Base-by-base conservation (phyloP, 176 grass and related monocot species). In the Bromus sterilis region DNA sequence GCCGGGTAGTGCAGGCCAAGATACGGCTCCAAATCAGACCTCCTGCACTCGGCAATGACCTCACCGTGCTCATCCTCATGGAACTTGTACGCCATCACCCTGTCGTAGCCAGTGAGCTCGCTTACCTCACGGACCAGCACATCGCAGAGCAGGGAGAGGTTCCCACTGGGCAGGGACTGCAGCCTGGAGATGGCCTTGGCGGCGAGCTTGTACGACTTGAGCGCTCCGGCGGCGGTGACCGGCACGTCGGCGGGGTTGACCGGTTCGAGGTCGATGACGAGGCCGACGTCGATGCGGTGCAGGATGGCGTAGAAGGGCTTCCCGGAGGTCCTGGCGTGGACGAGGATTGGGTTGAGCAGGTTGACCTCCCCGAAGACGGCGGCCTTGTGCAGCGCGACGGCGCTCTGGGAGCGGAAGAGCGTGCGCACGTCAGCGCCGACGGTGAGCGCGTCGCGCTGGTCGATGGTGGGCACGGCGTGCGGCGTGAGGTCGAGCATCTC, bases 271-370 rank as follows among this genome's bases (percentile, higher is more conserved):
- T 99, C 93, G 57, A 95, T 91, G 53, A 93, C 90, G n/a, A 99
- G 79, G 64, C 93, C 93, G 8, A 91, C 82, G 63, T 95, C 96
- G 63, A 93, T 83, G 25, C 86, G 81, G 84, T 98, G 93, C 84
- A 98, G 28, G 62, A 98, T 91, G 28, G 96, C 96, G n/a, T 98
- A 95, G 71, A 98, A 98, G 4, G 96, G 96, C 90, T 98, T 98
- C 25, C 93, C 93, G 0, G 93, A 95, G 31, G 86, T 98, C 67
- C 82, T 84, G 84, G 91, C 92, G 66, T 98, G 96, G 43, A 98
- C 96, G 41, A 95, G 86, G 69, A 98, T 95, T 6, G 93, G 96
- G 73, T 98, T 95, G 71, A 98, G 88, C 70, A 98, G 84, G 56
- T 87, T 91, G 61, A 98, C 86, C 68, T 98, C 90, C 63, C 86